Base-by-base conservation (phyloP, 768 basidiomycete genomes). In the Porphyrellus cyaneotinctus region DNA sequence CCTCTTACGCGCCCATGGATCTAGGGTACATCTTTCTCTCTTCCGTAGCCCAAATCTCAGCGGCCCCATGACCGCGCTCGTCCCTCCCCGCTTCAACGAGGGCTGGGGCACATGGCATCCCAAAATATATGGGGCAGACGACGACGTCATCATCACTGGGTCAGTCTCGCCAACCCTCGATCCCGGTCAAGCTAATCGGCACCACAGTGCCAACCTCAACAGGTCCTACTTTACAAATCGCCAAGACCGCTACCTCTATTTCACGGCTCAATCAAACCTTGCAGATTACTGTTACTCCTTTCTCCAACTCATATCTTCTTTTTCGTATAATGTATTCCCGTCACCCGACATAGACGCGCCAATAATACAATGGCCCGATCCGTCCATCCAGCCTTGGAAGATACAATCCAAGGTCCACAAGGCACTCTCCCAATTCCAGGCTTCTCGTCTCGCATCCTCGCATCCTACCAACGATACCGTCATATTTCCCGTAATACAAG, bases 21-120 rank as follows among this genome's bases (percentile, higher is more conserved):
- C 80, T 17, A 80, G 88, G 41, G 84, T 92, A 10, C 83, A 84
- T 53, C 75, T 95, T 10, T 83, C 84, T 33, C 77, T 98, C 57
- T 99, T 93, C 61, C 82, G 91, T 43, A 93, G 91, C 62, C 95
- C 97, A 0, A 88, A 83, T 47, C 77, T 97, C 26, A 78, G 83
- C 17, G 88, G 90, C 1, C 52, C 90, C 24, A 75, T 90, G 67
- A 81, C 88, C 28, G 79, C 76, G 50, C 54, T 95, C 26, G 85
- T 97, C 8, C 97, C 97, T 8, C 86, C 89, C 22, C 78, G 97
- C 49, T 97, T 92, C 71, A 95, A 99, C 61, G 97, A 99, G 72
- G 97, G 95, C 2, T 98, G 94, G 90, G 95, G 95, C 0, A 92
- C 95, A 2, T 97, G 95, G 95, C 97, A 98, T 67, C 87, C 91